A percentile compares a stretch with the other conserved stretches of the same genome.
These are phyloP conservation scores for Sclerotinia trifoliorum DNA, from an alignment of 2,329 filamentous ascomycete genomes.

Conservation along the genomic window DNA sequence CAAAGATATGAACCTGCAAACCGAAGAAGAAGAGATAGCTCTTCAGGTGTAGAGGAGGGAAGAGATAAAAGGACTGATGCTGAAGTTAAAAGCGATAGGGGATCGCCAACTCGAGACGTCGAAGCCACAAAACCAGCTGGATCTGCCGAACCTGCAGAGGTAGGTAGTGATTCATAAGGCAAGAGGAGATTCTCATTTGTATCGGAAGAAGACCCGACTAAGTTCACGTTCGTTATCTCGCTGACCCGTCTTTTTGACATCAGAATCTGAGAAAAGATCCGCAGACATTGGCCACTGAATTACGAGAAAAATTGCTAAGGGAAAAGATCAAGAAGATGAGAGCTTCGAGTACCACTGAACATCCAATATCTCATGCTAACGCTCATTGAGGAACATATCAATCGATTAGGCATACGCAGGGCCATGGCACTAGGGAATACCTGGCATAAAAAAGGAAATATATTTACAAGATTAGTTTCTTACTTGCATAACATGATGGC, in stretches of 20 bases:
- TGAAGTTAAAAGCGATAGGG: constrained; percentile 48
- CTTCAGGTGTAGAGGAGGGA: constrained; percentile 46
- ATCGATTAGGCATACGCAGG: constrained; percentile 6
- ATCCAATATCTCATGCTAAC: constrained; percentile 49
- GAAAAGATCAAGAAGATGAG: constrained; percentile 57
- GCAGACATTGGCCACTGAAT: constrained; percentile 47
- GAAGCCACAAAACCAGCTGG: constrained; percentile 31
- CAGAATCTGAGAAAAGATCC: constrained; percentile 41
- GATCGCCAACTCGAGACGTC: constrained; percentile 30
- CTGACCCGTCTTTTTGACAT: constrained; percentile 41
- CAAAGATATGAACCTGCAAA: constrained; percentile 41
- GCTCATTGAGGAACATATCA: constrained; percentile 40
- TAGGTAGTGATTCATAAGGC: constrained; percentile 44
- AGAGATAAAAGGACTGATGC: constrained; percentile 58
- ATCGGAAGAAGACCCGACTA: constrained; percentile 20
- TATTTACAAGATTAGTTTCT: constrained; percentile 10
- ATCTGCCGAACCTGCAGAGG: constrained; percentile 41
- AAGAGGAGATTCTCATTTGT: constrained; percentile 29
- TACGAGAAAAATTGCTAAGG: constrained; percentile 52
- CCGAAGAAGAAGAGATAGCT: constrained; percentile 51
- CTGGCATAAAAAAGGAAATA: constrained; percentile 13
- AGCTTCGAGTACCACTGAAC: constrained; percentile 45
- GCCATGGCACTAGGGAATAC: background rate
- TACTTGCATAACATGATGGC: background rate
- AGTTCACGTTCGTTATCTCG: constrained; percentile 29